Evolutionary conservation across 2,329 filamentous ascomycete species (phyloP).

Genomic region (Cercospora janseana): DNA sequence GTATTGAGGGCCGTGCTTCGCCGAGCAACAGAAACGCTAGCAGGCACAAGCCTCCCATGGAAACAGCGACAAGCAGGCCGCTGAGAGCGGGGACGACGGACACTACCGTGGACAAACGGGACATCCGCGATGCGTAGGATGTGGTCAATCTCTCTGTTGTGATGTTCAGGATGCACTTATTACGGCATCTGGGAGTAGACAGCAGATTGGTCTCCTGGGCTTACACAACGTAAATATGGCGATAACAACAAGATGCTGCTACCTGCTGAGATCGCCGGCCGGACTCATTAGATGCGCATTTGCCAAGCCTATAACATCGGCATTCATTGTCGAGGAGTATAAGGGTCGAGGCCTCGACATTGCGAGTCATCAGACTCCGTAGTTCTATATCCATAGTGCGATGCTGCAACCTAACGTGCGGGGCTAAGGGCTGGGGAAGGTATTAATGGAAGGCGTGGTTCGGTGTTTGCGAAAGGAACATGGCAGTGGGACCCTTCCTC

Average conservation of each 20-base stretch:
- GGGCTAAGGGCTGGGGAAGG: slow-evolving; percentile 10
- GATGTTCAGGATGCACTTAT: slow-evolving; percentile 11
- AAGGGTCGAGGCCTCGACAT: slow-evolving; percentile 1
- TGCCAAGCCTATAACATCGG: neutral
- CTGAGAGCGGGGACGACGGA: neutral
- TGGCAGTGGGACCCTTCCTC: slow-evolving; percentile 12
- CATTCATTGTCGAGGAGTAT: neutral
- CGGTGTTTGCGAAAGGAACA: neutral
- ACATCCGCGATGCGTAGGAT: neutral
- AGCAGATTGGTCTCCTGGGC: slow-evolving; percentile 7
- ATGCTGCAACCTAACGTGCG: slow-evolving; percentile 18
- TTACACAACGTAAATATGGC: neutral
- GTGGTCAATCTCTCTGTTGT: slow-evolving; percentile 12
- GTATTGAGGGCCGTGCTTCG: no score
- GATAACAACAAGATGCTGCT: neutral
- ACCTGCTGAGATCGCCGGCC: neutral
- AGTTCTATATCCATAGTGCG: slow-evolving; percentile 17
- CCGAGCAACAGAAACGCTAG: no score
- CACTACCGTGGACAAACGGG: slow-evolving; percentile 1
- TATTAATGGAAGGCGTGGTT: slow-evolving; percentile 2
- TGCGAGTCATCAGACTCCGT: neutral
- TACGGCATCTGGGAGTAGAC: slow-evolving; percentile 17
- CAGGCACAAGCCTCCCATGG: no score
- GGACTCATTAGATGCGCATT: neutral
- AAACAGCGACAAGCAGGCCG: no score